Evolutionary conservation across 371 early-diverging fungal genomes (phyloP).

Genomic region (Rhizomucor miehei): DNA sequence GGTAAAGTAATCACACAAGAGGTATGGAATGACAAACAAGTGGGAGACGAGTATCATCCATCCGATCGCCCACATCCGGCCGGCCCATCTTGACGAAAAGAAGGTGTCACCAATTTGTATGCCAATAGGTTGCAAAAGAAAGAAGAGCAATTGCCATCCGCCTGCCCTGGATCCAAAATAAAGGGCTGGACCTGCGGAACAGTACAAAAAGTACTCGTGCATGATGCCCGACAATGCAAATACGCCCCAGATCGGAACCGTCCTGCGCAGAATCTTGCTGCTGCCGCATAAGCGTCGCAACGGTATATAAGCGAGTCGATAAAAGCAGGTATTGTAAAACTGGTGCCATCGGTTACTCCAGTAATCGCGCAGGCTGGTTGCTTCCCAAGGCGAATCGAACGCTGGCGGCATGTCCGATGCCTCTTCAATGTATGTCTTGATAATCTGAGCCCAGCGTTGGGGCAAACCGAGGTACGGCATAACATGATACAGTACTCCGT

Average conservation of each 20-base stretch:
- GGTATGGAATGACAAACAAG: constrained; percentile 20
- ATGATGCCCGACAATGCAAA: constrained; percentile 39
- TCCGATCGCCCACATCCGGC: constrained; percentile 21
- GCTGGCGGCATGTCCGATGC: constrained; percentile 28
- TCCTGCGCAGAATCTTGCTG: constrained; percentile 11
- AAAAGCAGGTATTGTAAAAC: constrained; percentile 38
- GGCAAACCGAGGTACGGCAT: constrained; percentile 19
- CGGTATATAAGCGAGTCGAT: constrained; percentile 31
- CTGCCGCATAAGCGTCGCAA: constrained; percentile 23
- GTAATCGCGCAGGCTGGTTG: constrained; percentile 32
- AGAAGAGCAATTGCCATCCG: constrained; percentile 32
- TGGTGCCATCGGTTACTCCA: constrained; percentile 44
- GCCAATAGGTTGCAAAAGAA: constrained; percentile 22
- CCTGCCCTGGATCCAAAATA: constrained; percentile 23
- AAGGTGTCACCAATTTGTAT: constrained; percentile 31
- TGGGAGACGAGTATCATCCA: constrained; percentile 23
- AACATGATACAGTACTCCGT: constrained; percentile 13
- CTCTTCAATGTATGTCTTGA: constrained; percentile 30
- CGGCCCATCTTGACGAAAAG: constrained; percentile 13
- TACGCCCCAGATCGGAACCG: constrained; percentile 26
- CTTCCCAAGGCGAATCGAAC: constrained; percentile 35
- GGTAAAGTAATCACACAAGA: constrained; percentile 10
- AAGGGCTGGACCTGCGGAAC: constrained; percentile 20
- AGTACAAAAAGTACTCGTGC: constrained; percentile 41
- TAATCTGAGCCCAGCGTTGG: constrained; percentile 8